Conservation (phyloP, 1,284 basidiomycete genomes). For the Sanghuangporus baumii region DNA sequence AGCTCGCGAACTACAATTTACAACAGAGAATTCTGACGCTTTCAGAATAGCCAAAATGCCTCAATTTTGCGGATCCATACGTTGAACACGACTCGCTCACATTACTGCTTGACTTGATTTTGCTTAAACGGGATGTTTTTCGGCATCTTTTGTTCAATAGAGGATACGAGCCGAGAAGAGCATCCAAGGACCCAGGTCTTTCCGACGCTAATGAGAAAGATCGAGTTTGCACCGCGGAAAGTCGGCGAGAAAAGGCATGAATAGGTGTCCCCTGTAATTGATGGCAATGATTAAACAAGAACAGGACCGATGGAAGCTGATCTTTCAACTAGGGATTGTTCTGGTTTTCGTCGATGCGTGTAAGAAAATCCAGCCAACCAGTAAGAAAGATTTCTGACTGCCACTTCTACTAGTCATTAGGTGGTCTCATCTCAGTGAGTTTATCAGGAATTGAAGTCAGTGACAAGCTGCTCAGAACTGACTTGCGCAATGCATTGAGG, state of each 20-base stretch:
- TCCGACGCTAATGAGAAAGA: constrained; percentile 17
- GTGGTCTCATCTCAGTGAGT: constrained; percentile 63
- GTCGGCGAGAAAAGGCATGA: constrained; percentile 2
- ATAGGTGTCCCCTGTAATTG: too few relatives aligned
- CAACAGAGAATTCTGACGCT: background rate
- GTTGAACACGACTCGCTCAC: constrained; percentile 82
- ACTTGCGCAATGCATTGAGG: background rate
- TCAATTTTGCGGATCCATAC: constrained; percentile 79
- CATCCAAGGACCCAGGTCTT: constrained; percentile 14
- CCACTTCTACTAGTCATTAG: constrained; percentile 51
- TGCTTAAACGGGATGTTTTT: constrained; percentile 84
- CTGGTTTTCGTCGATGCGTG: constrained; percentile 65
- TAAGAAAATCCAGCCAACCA: constrained; percentile 31
- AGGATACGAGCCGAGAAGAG: constrained; percentile 47
- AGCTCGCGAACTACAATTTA: background rate
- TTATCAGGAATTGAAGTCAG: background rate
- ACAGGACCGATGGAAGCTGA: constrained; percentile 52
- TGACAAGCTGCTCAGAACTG: background rate
- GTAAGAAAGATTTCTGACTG: background rate
- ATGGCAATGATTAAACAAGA: background rate
- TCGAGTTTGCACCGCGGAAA: background rate
- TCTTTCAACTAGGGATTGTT: constrained; percentile 50
- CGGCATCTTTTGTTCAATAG: constrained; percentile 89
- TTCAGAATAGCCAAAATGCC: constrained; percentile 49
- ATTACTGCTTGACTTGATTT: constrained; percentile 77